Evolutionary conservation across 1,139 yeast genomes (phyloP), one percentile per base, ranked within the genome.

Genomic region (Debaryomyces coudertii): DNA sequence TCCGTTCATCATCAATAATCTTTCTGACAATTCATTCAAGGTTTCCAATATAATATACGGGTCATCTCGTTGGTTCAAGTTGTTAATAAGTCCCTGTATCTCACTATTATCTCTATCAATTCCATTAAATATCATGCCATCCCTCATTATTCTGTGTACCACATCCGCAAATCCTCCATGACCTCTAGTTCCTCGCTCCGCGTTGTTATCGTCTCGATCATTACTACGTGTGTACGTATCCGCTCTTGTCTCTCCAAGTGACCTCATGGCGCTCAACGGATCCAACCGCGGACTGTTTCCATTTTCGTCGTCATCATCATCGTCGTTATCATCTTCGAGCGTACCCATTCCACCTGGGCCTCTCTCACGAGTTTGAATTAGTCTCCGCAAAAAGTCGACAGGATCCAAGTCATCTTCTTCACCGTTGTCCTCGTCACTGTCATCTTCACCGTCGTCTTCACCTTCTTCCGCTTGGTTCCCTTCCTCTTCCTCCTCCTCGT

Each of bases 1-100:
- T 3, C 79, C 82, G 50, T 83, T 83, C 81, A 83, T 81, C 90
- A 87, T 84, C 42, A 87, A 65, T 9, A 87, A 58, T 43, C 80
- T 68, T 53, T 81, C 88, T 14, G 86, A 77, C 22, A 87, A 62
- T 56, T 85, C 89, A 52, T 78, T 83, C 45, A 86, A 65, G 5
- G 84, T 77, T 57, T 85, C 92, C 43, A 78, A 59, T 4, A 79
- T 61, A 22, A 77, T 47, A 48, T 66, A 80, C 0, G 82, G 65
- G 52, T 79, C 83, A 1, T 71, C 76, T 9, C 79, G 66, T 45
- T 68, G 73, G 30, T 61, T 62, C 39, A 83, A 60, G 33, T 75
- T 77, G 7, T 67, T 63, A 1, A 80, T 59, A 22, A 81, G 62
- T 1, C 67, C 67, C 33, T 66, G 65, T 36, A 77, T 69, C 50